Conservation (phyloP, 108 stramenopile species). For the Aurantiochytrium sp. region DNA sequence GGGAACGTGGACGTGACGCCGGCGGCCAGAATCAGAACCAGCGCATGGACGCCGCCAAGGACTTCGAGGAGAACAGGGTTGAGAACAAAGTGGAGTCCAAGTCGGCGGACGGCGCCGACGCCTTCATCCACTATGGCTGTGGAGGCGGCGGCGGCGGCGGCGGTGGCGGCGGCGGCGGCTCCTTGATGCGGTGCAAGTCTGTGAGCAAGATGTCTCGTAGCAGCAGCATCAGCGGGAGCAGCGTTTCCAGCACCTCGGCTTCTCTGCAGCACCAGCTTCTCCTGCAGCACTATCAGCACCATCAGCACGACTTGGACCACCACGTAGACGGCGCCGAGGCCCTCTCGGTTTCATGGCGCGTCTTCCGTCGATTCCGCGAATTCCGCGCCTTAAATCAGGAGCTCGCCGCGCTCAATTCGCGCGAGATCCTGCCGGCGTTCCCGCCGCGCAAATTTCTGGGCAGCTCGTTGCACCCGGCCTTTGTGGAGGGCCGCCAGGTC, state of each 20-base stretch:
- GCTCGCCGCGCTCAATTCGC: background rate
- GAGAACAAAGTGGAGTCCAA: too few relatives aligned
- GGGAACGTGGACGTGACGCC: too few relatives aligned
- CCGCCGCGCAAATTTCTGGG: constrained; percentile 1
- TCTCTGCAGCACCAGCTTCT: background rate
- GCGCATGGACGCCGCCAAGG: too few relatives aligned
- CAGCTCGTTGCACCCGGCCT: background rate
- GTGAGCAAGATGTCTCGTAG: background rate
- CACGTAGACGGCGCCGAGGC: too few relatives aligned
- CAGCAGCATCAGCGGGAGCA: background rate
- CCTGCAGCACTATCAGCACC: background rate
- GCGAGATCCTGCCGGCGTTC: background rate
- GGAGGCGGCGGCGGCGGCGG: background rate
- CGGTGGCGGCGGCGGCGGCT: too few relatives aligned
- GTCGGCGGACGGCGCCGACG: too few relatives aligned
- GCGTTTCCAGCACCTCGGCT: background rate
- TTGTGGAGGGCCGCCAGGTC: background rate
- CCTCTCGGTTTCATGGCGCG: background rate
- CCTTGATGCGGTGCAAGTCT: background rate
- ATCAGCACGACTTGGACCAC: background rate
- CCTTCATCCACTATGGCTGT: background rate
- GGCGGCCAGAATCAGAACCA: too few relatives aligned
- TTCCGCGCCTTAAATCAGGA: background rate
- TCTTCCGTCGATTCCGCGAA: background rate
- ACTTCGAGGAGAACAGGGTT: too few relatives aligned